phyloP scores from a whole-genome alignment of 1,284 basidiomycete species.

The Bjerkandera adusta region DNA sequence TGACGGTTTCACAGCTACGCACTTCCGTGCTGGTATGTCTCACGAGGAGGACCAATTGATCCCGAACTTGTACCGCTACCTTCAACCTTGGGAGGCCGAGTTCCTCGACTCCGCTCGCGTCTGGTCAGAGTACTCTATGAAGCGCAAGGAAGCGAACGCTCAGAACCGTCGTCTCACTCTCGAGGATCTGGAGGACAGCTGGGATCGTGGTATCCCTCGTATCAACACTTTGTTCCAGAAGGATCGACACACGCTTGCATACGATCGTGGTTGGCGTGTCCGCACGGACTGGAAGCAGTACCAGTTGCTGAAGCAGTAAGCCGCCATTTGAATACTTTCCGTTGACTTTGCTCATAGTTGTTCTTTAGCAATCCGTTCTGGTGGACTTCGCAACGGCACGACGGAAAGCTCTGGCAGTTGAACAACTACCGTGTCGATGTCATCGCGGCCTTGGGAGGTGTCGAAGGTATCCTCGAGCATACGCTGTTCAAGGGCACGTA shows the following conservation, averaged over 20 bases:
- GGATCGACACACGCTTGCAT: constrained; percentile 94
- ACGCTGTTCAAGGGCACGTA: constrained; percentile 98
- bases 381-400: constrained; percentile 98
- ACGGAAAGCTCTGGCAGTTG: constrained; percentile 97
- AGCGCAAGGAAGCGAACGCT: constrained; percentile 97
- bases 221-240: constrained; percentile 99
- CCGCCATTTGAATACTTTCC: constrained; percentile 16
- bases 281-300: constrained; percentile 98
- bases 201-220: constrained; percentile 97
- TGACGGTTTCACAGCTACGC: constrained; percentile 61
- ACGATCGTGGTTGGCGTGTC: constrained; percentile 97
- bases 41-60: constrained; percentile 95
- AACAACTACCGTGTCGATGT: constrained; percentile 99
- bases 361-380: constrained; percentile 85
- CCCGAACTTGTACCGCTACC: constrained; percentile 96
- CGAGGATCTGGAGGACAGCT: constrained; percentile 97
- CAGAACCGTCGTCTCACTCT: constrained; percentile 95
- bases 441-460: constrained; percentile 97
- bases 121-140: constrained; percentile 99
- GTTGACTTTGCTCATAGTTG: neutral
- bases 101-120: constrained; percentile 98
- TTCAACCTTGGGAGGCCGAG: constrained; percentile 99
- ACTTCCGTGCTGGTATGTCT: constrained; percentile 97
- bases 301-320: constrained; percentile 86
- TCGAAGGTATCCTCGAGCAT: constrained; percentile 97